Percentiles rank a stretch among this genome's conserved stretches.
These are phyloP conservation scores for Myotisia sp. DNA, from an alignment of 2,329 filamentous ascomycete genomes.

Conservation along the genomic window DNA sequence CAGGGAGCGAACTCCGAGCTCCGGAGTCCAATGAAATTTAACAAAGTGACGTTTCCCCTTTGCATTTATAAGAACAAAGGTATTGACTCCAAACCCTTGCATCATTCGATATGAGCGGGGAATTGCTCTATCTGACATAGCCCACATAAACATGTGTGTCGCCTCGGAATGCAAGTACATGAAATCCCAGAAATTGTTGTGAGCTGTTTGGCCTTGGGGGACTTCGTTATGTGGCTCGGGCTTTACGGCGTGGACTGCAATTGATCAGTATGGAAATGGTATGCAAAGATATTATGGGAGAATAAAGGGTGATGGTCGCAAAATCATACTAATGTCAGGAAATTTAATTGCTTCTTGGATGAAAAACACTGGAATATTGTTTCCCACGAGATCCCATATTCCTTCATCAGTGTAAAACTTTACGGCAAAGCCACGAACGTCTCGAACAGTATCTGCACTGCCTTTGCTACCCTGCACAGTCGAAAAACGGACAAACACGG, in stretches of 20 bases:
- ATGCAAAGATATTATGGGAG: not conserved
- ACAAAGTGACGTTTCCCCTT: slow-evolving; percentile 57
- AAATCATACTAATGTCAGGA: slow-evolving; percentile 43
- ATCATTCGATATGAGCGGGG: slow-evolving; percentile 69
- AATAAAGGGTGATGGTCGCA: too few species aligned
- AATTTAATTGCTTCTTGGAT: slow-evolving; percentile 65
- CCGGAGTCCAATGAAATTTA: slow-evolving; percentile 64
- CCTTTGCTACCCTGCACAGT: slow-evolving; percentile 63
- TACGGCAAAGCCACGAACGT: slow-evolving; percentile 65
- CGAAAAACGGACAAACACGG: slow-evolving; percentile 59
- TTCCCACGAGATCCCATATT: slow-evolving; percentile 61
- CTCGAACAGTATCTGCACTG: slow-evolving; percentile 67
- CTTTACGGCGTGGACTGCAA: slow-evolving; percentile 42
- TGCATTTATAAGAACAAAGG: slow-evolving; percentile 53
- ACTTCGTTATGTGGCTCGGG: slow-evolving; percentile 57
- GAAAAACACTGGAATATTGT: slow-evolving; percentile 63
- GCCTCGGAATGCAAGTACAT: slow-evolving; percentile 53
- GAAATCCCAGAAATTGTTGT: slow-evolving; percentile 71
- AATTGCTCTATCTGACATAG: slow-evolving; percentile 60
- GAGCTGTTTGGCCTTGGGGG: slow-evolving; percentile 54
- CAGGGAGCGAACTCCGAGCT: slow-evolving; percentile 60
- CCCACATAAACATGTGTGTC: slow-evolving; percentile 68
- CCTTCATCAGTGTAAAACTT: slow-evolving; percentile 68
- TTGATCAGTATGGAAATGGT: slow-evolving; percentile 6
- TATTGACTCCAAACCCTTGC: slow-evolving; percentile 76